phyloP scores from a whole-genome alignment of 805 yeast species.

The Barnettozyma botsteinii region DNA sequence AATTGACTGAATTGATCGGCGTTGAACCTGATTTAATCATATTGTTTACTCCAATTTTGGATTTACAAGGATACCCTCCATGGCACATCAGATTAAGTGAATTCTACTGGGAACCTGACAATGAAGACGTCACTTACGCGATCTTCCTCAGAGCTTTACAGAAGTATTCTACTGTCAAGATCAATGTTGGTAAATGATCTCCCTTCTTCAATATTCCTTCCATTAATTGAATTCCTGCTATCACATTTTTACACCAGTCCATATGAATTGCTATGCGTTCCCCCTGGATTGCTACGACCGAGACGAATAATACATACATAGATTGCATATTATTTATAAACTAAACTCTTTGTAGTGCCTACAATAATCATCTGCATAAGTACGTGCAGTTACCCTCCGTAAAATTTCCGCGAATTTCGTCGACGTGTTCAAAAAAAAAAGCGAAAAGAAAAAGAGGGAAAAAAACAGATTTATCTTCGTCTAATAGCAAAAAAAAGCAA shows the following conservation, averaged over 20 bases:
- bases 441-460: slow-evolving; percentile 2
- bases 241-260: too few species aligned
- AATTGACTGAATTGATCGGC: slow-evolving; percentile 69
- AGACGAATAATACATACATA: background rate
- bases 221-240: too few species aligned
- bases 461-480: background rate
- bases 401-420: slow-evolving; percentile 9
- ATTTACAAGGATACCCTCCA: slow-evolving; percentile 93
- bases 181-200: slow-evolving; percentile 89
- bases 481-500: background rate
- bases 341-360: background rate
- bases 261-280: background rate
- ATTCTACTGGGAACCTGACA: slow-evolving; percentile 86
- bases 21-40: slow-evolving; percentile 89
- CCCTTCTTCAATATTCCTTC: too few species aligned
- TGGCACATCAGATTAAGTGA: slow-evolving; percentile 94
- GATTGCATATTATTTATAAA: background rate
- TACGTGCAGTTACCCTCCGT: slow-evolving; percentile 3
- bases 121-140: slow-evolving; percentile 71
- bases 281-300: slow-evolving; percentile 4
- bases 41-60: slow-evolving; percentile 79
- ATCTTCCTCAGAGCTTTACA: slow-evolving; percentile 77
- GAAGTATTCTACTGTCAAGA: slow-evolving; percentile 72
- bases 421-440: slow-evolving; percentile 12
- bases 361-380: too few species aligned